A percentile compares a stretch with the other conserved stretches of the same genome.
Conservation (phyloP, 2,329 filamentous ascomycete species). For the Fusarium subtropicale region DNA sequence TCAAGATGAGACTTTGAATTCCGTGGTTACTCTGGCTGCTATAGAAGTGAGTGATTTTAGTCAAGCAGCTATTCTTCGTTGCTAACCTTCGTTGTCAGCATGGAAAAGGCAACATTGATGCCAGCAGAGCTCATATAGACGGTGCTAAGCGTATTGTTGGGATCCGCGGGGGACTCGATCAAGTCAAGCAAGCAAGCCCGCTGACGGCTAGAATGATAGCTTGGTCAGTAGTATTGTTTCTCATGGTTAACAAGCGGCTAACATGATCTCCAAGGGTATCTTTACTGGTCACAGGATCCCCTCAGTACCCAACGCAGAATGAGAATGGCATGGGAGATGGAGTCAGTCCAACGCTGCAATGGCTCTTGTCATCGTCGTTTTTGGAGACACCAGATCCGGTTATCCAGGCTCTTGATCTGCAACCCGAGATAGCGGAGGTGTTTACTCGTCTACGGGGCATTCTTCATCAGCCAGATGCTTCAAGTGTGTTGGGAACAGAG, state of each 20-base stretch:
- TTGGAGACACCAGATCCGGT: slow-evolving; percentile 12
- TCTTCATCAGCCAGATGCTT: slow-evolving; percentile 51
- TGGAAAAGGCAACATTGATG: slow-evolving; percentile 63
- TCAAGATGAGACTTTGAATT: slow-evolving; percentile 67
- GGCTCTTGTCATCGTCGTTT: slow-evolving; percentile 53
- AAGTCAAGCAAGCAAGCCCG: slow-evolving; percentile 61
- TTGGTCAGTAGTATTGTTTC: slow-evolving; percentile 55
- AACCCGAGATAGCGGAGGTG: slow-evolving; percentile 52
- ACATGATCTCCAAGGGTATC: slow-evolving; percentile 60
- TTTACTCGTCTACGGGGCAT: slow-evolving; percentile 59
- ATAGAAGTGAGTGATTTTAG: slow-evolving; percentile 61
- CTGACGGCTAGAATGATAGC: slow-evolving; percentile 66
- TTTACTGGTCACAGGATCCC: slow-evolving; percentile 63
- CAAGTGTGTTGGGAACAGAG: slow-evolving; percentile 53
- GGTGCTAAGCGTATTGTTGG: slow-evolving; percentile 62
- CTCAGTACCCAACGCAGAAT: slow-evolving; percentile 65
- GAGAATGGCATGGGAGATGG: slow-evolving; percentile 61
- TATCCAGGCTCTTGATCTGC: slow-evolving; percentile 47
- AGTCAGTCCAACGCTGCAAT: slow-evolving; percentile 61
- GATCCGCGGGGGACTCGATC: slow-evolving; percentile 63
- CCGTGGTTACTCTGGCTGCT: slow-evolving; percentile 67
- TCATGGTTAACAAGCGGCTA: background rate
- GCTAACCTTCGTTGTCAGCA: slow-evolving; percentile 51
- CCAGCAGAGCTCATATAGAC: slow-evolving; percentile 61
- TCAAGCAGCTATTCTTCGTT: accelerated